phyloP scores from a whole-genome alignment of 768 basidiomycete species.

The Pleurotus cornucopiae region DNA sequence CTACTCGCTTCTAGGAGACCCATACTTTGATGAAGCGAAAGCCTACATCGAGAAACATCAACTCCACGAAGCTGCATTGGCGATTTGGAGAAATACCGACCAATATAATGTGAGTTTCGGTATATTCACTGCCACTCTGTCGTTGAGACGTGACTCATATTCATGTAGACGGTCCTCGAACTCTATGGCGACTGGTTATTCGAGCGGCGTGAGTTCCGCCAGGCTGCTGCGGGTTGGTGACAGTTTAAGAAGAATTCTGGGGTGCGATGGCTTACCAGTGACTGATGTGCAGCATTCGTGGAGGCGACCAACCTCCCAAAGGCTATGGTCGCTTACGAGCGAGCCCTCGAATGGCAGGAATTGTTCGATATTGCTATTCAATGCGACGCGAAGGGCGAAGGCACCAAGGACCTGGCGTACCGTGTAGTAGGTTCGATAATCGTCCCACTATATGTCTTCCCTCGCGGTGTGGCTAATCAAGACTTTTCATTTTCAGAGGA shows the following conservation, averaged over 20 bases:
- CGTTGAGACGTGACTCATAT: slow-evolving; percentile 10
- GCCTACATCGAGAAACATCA: slow-evolving; percentile 75
- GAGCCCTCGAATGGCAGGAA: slow-evolving; percentile 86
- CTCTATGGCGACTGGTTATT: slow-evolving; percentile 87
- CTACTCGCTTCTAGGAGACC: slow-evolving; percentile 41
- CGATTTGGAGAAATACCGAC: slow-evolving; percentile 67
- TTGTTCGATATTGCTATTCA: slow-evolving; percentile 75
- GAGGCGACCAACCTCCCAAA: slow-evolving; percentile 61
- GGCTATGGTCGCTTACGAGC: slow-evolving; percentile 86
- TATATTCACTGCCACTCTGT: background rate
- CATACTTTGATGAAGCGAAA: slow-evolving; percentile 75
- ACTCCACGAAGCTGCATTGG: slow-evolving; percentile 70
- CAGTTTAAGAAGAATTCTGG: too few relatives aligned
- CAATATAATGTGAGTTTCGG: slow-evolving; percentile 49
- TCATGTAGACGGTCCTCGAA: slow-evolving; percentile 57
- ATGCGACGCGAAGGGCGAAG: slow-evolving; percentile 45
- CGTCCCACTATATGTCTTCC: background rate
- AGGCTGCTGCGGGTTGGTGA: slow-evolving; percentile 73
- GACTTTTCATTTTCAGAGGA: slow-evolving; percentile 52
- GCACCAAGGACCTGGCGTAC: slow-evolving; percentile 62
- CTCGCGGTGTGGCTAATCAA: background rate
- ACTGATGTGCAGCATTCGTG: slow-evolving; percentile 53
- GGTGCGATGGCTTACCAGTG: background rate
- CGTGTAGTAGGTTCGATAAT: slow-evolving; percentile 68
- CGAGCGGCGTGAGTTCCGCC: slow-evolving; percentile 75